These are phyloP conservation scores for Carex scoparia DNA, from an alignment of 176 grass and related monocot genomes.

Conservation along the genomic window DNA sequence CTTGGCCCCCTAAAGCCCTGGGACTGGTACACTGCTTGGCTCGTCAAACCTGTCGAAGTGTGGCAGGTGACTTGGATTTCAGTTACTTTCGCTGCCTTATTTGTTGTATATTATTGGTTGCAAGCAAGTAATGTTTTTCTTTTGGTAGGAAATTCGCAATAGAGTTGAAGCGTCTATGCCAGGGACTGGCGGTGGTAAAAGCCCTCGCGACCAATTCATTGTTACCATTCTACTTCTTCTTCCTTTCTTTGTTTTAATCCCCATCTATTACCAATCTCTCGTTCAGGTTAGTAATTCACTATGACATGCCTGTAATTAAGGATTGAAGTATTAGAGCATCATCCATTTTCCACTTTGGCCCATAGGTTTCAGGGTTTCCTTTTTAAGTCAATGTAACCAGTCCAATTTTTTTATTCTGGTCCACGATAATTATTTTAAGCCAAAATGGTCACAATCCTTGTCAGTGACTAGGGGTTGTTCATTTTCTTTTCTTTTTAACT, in stretches of 20 bases:
- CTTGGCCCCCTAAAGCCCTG: constrained; percentile 93
- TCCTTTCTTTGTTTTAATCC: constrained; percentile 54
- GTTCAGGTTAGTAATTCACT: constrained; percentile 52
- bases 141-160: constrained; percentile 65
- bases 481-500: neutral
- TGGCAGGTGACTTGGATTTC: constrained; percentile 66
- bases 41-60: constrained; percentile 87
- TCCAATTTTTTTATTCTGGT: no score
- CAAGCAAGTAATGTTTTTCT: neutral
- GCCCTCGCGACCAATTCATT: constrained; percentile 50
- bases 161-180: constrained; percentile 79
- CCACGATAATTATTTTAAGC: neutral
- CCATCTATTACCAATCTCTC: constrained; percentile 70
- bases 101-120: constrained; percentile 22
- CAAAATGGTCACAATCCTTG: neutral
- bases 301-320: constrained; percentile 11
- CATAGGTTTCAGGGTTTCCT: neutral
- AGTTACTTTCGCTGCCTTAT: neutral
- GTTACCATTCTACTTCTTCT: constrained; percentile 63
- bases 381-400: neutral
- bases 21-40: constrained; percentile 98
- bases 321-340: neutral
- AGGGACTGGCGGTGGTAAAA: constrained; percentile 68
- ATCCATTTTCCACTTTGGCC: neutral
- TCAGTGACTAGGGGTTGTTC: neutral